phyloP scores from a whole-genome alignment of 1,284 basidiomycete genomes.

The Ceratobasidium sp. region DNA sequence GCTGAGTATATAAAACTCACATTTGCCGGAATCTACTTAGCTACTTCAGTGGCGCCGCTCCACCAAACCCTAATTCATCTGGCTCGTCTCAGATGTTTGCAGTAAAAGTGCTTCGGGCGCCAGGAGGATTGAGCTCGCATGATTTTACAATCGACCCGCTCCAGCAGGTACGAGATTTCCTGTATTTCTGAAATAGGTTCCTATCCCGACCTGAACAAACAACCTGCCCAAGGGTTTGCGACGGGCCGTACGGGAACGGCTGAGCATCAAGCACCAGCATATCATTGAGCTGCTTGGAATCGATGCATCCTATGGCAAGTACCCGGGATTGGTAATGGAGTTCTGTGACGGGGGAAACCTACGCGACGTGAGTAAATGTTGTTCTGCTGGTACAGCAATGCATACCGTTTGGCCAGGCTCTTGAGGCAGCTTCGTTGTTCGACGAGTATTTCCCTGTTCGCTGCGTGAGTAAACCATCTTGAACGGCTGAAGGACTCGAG shows the following conservation, averaged over 20 bases:
- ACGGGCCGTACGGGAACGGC: background rate
- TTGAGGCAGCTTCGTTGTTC: background rate
- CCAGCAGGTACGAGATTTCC: background rate
- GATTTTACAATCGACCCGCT: background rate
- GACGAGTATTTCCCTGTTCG: conserved; percentile 2
- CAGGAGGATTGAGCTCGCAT: background rate
- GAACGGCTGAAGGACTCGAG: background rate
- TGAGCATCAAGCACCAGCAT: conserved; percentile 1
- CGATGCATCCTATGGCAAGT: conserved; percentile 12
- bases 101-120: conserved; percentile 17
- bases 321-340: conserved; percentile 24
- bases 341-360: conserved; percentile 11
- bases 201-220: background rate
- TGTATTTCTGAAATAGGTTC: background rate
- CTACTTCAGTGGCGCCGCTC: no score
- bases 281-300: conserved; percentile 11
- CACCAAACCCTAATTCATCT: no score
- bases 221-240: background rate
- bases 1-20: no score
- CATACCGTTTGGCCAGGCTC: background rate
- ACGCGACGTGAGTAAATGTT: conserved; percentile 1
- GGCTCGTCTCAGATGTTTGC: background rate
- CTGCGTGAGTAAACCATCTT: background rate
- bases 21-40: no score
- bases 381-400: background rate